These are phyloP conservation scores for Colletotrichum sublineola DNA, from an alignment of 2,329 filamentous ascomycete genomes.

Conservation along the genomic window DNA sequence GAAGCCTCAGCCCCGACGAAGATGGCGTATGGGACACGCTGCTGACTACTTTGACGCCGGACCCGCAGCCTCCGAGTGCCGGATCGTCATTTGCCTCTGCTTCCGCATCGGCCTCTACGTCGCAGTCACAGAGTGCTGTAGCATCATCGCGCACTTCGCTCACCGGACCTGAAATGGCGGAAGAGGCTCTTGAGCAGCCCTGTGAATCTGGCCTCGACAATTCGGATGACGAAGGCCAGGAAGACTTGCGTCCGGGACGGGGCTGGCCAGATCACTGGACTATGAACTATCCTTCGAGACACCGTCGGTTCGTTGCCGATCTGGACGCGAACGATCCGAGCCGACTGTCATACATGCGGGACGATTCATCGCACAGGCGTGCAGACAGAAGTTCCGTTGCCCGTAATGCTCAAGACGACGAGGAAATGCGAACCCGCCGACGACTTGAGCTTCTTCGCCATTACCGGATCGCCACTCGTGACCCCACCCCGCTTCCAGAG, in stretches of 20 bases:
- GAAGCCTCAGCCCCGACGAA: constrained; percentile 81
- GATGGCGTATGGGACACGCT: constrained; percentile 83
- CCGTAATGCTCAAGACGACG: constrained; percentile 8
- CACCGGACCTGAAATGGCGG: constrained; percentile 55
- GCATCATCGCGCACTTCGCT: constrained; percentile 63
- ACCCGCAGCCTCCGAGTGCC: constrained; percentile 82
- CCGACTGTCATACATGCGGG: constrained; percentile 36
- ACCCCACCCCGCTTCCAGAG: constrained; percentile 29
- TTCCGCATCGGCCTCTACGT: constrained; percentile 59
- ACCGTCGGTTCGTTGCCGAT: constrained; percentile 39
- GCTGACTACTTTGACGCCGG: constrained; percentile 82
- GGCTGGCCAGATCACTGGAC: constrained; percentile 37
- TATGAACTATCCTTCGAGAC: constrained; percentile 41
- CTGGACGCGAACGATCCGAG: constrained; percentile 35
- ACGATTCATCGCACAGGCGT: constrained; percentile 14
- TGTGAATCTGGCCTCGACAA: constrained; percentile 68
- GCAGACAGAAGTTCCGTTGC: background rate
- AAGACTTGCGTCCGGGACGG: constrained; percentile 12
- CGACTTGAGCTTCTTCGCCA: constrained; percentile 35
- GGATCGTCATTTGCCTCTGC: constrained; percentile 87
- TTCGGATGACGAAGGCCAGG: constrained; percentile 65
- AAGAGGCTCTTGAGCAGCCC: constrained; percentile 56
- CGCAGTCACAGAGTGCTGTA: constrained; percentile 56
- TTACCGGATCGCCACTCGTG: constrained; percentile 26
- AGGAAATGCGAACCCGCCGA: constrained; percentile 35